Conservation (phyloP, 148 eudicot genomes). For the Camellia granthamiana region DNA sequence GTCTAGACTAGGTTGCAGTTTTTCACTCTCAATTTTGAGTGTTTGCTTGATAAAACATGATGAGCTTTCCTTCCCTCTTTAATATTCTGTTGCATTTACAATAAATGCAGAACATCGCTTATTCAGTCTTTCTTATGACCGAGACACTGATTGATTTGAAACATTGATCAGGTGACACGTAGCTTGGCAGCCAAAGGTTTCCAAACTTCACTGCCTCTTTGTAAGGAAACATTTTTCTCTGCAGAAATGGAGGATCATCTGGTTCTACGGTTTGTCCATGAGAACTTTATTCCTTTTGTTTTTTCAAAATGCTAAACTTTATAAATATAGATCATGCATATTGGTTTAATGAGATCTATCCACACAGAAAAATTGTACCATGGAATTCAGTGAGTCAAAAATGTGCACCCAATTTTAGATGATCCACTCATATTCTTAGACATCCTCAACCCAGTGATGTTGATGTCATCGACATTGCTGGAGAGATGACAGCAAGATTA, state of each 20-base stretch:
- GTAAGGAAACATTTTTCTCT: conserved; percentile 93
- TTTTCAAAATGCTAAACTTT: not conserved
- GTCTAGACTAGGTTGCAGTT: too few relatives aligned
- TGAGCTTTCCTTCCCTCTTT: not conserved
- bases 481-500: too few relatives aligned
- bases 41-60: not conserved
- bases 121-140: not conserved
- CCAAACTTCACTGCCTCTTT: conserved; percentile 76
- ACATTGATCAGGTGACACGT: conserved; percentile 65
- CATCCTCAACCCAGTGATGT: too few relatives aligned
- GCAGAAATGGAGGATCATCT: conserved; percentile 64
- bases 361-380: not conserved
- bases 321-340: not conserved
- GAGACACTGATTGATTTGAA: not conserved
- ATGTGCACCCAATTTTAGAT: not conserved
- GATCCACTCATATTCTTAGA: too few relatives aligned
- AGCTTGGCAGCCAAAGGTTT: conserved; percentile 98
- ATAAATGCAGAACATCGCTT: not conserved
- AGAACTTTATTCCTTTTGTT: not conserved
- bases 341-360: not conserved
- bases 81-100: not conserved
- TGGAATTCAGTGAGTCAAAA: not conserved
- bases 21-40: not conserved
- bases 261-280: conserved; percentile 51
- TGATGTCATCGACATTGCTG: too few relatives aligned